Percentiles rank a stretch among this genome's conserved stretches.
Conservation (phyloP, 2,329 filamentous ascomycete genomes). For the Ophiostoma ips region DNA sequence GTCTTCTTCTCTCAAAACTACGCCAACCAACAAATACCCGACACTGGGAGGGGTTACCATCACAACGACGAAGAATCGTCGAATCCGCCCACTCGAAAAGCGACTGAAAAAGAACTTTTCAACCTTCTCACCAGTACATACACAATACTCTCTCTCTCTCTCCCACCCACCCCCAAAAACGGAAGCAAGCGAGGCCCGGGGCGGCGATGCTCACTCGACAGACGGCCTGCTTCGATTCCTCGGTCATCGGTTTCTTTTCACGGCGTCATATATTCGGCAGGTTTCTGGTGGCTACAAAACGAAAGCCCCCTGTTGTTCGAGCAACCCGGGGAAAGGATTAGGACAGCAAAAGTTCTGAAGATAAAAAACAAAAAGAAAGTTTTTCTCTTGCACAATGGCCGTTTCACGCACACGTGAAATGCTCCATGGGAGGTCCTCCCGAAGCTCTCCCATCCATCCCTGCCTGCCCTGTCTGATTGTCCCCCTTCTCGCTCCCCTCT, state of each 20-base stretch:
- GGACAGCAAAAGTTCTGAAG: constrained; percentile 20
- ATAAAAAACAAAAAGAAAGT: constrained; percentile 17
- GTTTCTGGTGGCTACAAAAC: constrained; percentile 9
- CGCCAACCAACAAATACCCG: neutral
- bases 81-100: constrained; percentile 6
- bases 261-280: constrained; percentile 11
- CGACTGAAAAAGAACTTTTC: neutral
- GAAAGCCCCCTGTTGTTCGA: constrained; percentile 8
- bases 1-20: neutral
- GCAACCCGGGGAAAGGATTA: constrained; percentile 7
- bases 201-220: neutral
- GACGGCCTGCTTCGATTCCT: neutral
- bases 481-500: too few species aligned
- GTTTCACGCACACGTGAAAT: constrained; percentile 57
- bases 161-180: constrained; percentile 1
- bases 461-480: neutral
- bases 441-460: constrained; percentile 31
- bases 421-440: constrained; percentile 65
- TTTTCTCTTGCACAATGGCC: constrained; percentile 47
- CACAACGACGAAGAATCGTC: too few species aligned
- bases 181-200: neutral
- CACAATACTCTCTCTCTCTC: neutral
- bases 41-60: neutral
- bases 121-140: constrained; percentile 3
- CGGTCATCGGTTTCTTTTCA: constrained; percentile 6